Conservation (phyloP, 1,284 basidiomycete genomes). For the Athelia psychrophila region DNA sequence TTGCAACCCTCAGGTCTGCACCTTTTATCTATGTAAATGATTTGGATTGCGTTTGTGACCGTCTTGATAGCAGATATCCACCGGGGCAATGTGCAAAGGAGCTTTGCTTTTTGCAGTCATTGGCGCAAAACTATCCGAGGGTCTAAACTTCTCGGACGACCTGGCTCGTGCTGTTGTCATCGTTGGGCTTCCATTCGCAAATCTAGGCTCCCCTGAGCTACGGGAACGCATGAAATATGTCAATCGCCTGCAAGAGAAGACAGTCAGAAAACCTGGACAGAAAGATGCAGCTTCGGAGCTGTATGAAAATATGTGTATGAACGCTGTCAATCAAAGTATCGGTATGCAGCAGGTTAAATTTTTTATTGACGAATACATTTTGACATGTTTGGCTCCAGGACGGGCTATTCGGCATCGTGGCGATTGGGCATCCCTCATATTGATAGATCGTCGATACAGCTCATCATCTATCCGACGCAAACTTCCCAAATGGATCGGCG, state of each 20-base stretch:
- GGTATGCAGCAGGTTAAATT: slow-evolving; percentile 65
- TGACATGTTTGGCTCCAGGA: slow-evolving; percentile 43
- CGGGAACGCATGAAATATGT: slow-evolving; percentile 91
- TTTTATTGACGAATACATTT: slow-evolving; percentile 4
- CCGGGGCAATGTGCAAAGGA: slow-evolving; percentile 48
- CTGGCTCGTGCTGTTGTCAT: slow-evolving; percentile 89
- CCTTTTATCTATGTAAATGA: not conserved
- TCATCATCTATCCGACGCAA: slow-evolving; percentile 68
- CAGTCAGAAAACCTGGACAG: slow-evolving; percentile 33
- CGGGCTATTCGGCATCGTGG: slow-evolving; percentile 85
- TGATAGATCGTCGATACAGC: slow-evolving; percentile 83
- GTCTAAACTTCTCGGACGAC: slow-evolving; percentile 92
- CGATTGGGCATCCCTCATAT: slow-evolving; percentile 84
- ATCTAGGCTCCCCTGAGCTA: slow-evolving; percentile 87
- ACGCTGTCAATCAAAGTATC: slow-evolving; percentile 95
- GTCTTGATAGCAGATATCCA: not conserved
- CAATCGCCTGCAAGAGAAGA: slow-evolving; percentile 49
- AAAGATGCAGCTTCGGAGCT: slow-evolving; percentile 81
- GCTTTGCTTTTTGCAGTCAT: slow-evolving; percentile 90
- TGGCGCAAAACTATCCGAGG: slow-evolving; percentile 95
- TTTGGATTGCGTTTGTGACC: slow-evolving; percentile 1
- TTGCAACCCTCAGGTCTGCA: slow-evolving; percentile 38
- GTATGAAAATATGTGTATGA: slow-evolving; percentile 95
- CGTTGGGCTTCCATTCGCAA: slow-evolving; percentile 92
- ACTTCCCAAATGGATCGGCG: slow-evolving; percentile 86